Base-by-base conservation (phyloP, 257 asterid genomes). In the Jaltomata sinuosa region DNA sequence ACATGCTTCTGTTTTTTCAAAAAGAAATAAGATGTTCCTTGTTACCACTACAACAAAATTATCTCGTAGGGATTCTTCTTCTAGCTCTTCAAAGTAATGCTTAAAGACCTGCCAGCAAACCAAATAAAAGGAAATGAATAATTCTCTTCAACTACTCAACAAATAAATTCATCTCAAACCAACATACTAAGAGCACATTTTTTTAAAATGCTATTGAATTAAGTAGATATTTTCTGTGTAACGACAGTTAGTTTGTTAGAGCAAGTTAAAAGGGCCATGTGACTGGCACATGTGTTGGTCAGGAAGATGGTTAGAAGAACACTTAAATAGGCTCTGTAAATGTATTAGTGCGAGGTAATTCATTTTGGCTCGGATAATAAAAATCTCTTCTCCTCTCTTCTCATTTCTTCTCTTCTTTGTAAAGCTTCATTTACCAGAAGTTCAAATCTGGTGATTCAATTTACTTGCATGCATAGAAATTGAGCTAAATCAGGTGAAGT, bases 1-100 rank as follows among this genome's bases (percentile, higher is more conserved):
- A 72, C 80, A 72, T 40, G 19, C 54, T 71, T 14, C 2, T 67
- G 42, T 22, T 22, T 12, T 1, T 27, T 5, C 68, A 12, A 42
- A 72, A n/a, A 71, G 80, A 71, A 69, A 71, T 14, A 42, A 71
- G 42, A 72, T 72, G 38, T 42, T 79, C 86, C 81, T 45, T 91
- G 76, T 96, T n/a, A 96, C 99, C 98, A 97, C 99, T 79, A 97
- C 98, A 87, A 97, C 99, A 90, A 97, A 97, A 87, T 97, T 97
- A 90, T 97, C 99, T 88, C 99, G 89, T 42, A 97, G 97, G 8
- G 99, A 97, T 89, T 97, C 99, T 88, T 97, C 99, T 91, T 95
- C 99, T 81, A 97, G 87, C 91, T 93, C 99, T 90, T 97, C 99
- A 81, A 97, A 97, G 88, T 97, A 97, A 88, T 97, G 98, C 88